Base-by-base conservation (phyloP, 2,329 filamentous ascomycete species). In the Biscogniauxia mediterranea region DNA sequence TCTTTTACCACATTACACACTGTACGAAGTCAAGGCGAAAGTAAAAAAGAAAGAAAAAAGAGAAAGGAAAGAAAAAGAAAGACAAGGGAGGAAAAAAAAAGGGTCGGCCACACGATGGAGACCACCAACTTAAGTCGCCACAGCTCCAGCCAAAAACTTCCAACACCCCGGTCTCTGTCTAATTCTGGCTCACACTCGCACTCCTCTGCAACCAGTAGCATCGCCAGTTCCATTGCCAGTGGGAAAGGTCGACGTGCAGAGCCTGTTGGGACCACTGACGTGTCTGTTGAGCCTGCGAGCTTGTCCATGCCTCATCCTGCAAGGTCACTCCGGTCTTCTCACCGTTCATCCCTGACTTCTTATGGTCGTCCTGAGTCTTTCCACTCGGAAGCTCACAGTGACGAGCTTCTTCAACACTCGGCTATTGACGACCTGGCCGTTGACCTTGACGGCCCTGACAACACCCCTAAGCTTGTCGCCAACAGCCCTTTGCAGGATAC, bases 291-390 rank as follows among this genome's bases (percentile, higher is more conserved):
- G 61, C 81, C 82, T 70, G 81, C 86, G 60, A 88, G 81, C 73
- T 80, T 89, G 63, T 89, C 85, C 66, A 88, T 90, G 83, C 85
- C 87, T 49, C 82, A 85, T 60, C 80, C 83, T 28, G 71, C 76
- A 19, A 69, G 77, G 64, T 75, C 80, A 13, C 69, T 81, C 59
- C 79, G 73, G 61, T 49, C 62, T 46, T 77, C 75, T 58, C 76
- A 80, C 63, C 76, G 77, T 63, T 74, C 77, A 56, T 75, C 77
- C 51, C 74, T 75, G 67, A 64, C 79, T 65, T 72, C 79, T 65
- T 72, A 78, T 69, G 73, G 76, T 71, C 72, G 81, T 72, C 68
- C 79, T 71, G 74, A 79, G 64, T 81, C 82, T 21, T 74, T 67
- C 60, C 71, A 71, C 52, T 79, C 78, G 38, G 79, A 82, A 54